These are phyloP conservation scores for Leccinum pallidistipes DNA, from an alignment of 1,284 basidiomycete species.

Conservation along the genomic window DNA sequence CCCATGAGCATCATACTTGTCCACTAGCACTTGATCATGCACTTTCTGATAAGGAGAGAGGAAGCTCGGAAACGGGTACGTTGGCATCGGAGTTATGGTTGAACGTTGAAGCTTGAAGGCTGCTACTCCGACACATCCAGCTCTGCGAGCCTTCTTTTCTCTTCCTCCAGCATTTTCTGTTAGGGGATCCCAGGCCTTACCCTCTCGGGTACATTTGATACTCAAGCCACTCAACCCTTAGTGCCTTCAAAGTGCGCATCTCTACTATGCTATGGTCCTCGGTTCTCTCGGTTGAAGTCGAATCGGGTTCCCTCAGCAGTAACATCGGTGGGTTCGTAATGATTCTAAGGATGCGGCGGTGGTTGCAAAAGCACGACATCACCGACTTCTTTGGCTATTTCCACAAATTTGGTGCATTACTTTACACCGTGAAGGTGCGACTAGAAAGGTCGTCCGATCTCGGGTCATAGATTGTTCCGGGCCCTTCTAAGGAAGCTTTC, in stretches of 20 bases:
- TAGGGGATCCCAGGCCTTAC: background rate
- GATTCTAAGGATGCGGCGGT: conserved; percentile 7
- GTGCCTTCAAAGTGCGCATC: conserved; percentile 1
- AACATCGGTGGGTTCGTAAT: conserved; percentile 14
- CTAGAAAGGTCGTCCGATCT: conserved; percentile 1
- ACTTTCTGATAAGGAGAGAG: background rate
- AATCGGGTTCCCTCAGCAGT: conserved; percentile 3
- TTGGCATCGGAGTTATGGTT: background rate
- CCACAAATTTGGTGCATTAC: conserved; percentile 1
- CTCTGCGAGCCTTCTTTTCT: conserved; percentile 6
- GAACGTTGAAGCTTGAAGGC: background rate
- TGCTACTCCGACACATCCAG: background rate
- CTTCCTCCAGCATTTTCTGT: conserved; percentile 11
- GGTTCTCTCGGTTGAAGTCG: conserved; percentile 9
- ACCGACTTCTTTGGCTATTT: conserved; percentile 4
- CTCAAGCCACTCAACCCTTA: conserved; percentile 3
- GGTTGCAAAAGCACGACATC: conserved; percentile 8
- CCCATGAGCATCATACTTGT: background rate
- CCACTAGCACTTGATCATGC: background rate
- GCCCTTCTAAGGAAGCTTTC: background rate
- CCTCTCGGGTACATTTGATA: conserved; percentile 4
- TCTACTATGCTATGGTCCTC: conserved; percentile 6
- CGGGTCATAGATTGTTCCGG: conserved; percentile 1
- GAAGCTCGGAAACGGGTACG: background rate
- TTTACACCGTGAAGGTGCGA: conserved; percentile 8